Evolutionary conservation across 345 rosid genomes (phyloP).

Genomic region (Salix suchowensis): DNA sequence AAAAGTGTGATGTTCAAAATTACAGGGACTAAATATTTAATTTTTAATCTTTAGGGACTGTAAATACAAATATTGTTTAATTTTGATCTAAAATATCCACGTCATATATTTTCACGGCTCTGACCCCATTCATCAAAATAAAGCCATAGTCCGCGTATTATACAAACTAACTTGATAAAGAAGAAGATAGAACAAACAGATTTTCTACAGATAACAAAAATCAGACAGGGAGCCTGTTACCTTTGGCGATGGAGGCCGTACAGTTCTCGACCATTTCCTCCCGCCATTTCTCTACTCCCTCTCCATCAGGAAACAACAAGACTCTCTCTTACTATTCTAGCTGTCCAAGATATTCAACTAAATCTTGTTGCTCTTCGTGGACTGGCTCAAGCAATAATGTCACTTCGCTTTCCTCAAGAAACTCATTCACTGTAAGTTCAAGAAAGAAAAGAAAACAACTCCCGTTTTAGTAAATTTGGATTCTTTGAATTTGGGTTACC

Average conservation of each 20-base stretch:
- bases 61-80: not conserved
- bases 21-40: not conserved
- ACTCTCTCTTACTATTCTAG: slow-evolving; percentile 18
- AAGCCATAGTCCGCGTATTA: not conserved
- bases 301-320: slow-evolving; percentile 12
- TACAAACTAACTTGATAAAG: not conserved
- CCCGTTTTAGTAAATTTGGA: not conserved
- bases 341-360: slow-evolving; percentile 22
- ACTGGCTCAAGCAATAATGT: slow-evolving; percentile 30
- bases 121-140: not conserved
- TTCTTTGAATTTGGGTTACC: not conserved
- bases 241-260: slow-evolving; percentile 43
- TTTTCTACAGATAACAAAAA: not conserved
- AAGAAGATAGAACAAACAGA: not conserved
- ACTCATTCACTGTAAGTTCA: slow-evolving; percentile 51
- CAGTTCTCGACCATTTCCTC: slow-evolving; percentile 41
- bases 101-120: not conserved
- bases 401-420: slow-evolving; percentile 49
- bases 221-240: not conserved
- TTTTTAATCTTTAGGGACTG: not conserved
- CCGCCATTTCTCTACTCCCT: slow-evolving; percentile 39
- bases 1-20: no score
- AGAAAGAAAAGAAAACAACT: not conserved
- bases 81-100: not conserved
- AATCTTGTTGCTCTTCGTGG: slow-evolving; percentile 37